Evolutionary conservation across 1,284 basidiomycete species (phyloP).

Genomic region (Ganoderma meredithae): DNA sequence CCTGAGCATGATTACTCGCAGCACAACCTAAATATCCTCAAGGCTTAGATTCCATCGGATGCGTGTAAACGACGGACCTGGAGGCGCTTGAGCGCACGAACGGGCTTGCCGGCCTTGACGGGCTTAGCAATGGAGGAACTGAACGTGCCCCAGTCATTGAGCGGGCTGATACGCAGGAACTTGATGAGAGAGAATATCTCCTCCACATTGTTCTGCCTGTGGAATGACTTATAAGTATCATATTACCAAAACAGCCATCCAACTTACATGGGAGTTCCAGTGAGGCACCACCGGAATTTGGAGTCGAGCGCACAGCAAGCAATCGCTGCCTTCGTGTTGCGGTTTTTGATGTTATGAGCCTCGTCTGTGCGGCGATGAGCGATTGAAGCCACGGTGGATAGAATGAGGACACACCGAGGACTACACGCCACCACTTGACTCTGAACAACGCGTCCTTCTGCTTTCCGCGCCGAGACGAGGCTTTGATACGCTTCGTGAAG

Average conservation of each 20-base stretch:
- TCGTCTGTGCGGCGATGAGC: conserved; percentile 68
- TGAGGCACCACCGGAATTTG: conserved; percentile 90
- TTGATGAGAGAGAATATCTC: conserved; percentile 92
- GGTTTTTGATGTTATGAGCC: conserved; percentile 97
- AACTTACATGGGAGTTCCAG: conserved; percentile 87
- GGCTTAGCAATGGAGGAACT: conserved; percentile 82
- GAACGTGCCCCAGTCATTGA: conserved; percentile 85
- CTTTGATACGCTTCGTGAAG: conserved; percentile 50
- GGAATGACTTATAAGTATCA: not conserved
- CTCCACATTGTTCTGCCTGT: conserved; percentile 77
- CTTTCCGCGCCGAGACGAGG: conserved; percentile 48
- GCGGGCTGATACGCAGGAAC: conserved; percentile 86
- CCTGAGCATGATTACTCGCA: conserved; percentile 91
- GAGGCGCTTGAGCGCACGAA: conserved; percentile 83
- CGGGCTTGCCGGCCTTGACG: conserved; percentile 75
- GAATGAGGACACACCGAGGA: conserved; percentile 66
- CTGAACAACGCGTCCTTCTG: conserved; percentile 78
- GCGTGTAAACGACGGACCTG: conserved; percentile 56
- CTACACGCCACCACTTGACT: conserved; percentile 86
- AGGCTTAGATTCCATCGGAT: not conserved
- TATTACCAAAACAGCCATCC: not conserved
- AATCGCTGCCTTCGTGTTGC: conserved; percentile 81
- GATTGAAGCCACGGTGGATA: not conserved
- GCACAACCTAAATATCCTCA: conserved; percentile 62
- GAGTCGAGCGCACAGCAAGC: conserved; percentile 83